phyloP scores from a whole-genome alignment of 495 filamentous ascomycete genomes.

The Lichina pygmaea region DNA sequence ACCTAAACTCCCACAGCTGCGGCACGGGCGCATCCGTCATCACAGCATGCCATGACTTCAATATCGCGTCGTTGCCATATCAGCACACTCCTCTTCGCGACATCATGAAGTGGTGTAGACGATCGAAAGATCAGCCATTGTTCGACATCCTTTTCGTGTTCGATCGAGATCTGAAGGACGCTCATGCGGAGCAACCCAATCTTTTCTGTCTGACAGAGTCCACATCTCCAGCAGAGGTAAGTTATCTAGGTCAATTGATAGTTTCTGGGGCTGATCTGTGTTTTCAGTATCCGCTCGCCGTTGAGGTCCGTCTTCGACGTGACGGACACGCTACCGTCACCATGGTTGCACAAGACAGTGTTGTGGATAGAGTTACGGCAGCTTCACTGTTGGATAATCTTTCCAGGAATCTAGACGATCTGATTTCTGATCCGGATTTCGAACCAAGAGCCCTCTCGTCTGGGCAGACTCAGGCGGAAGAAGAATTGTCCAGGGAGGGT shows the following conservation, averaged over 20 bases:
- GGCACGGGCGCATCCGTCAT: slow-evolving; percentile 25
- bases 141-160: slow-evolving; percentile 80
- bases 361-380: slow-evolving; percentile 11
- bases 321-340: slow-evolving; percentile 21
- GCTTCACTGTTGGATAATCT: slow-evolving; percentile 16
- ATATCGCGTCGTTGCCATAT: slow-evolving; percentile 27
- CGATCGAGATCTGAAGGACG: slow-evolving; percentile 20
- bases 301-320: slow-evolving; percentile 32
- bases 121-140: slow-evolving; percentile 24
- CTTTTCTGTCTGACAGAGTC: slow-evolving; percentile 29
- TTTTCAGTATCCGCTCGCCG: slow-evolving; percentile 35
- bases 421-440: slow-evolving; percentile 3
- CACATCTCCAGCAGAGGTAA: slow-evolving; percentile 21
- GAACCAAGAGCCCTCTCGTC: too few species aligned
- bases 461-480: too few species aligned
- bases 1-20: slow-evolving; percentile 16
- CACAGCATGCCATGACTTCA: slow-evolving; percentile 29
- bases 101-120: slow-evolving; percentile 39
- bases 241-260: slow-evolving; percentile 2
- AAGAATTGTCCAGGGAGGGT: too few species aligned
- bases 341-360: slow-evolving; percentile 22
- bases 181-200: slow-evolving; percentile 6
- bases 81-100: slow-evolving; percentile 49
- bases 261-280: not conserved
- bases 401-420: slow-evolving; percentile 8